Evolutionary conservation across 176 grass and related monocot genomes (phyloP), one percentile per base, ranked within the genome.

Genomic region (Oryza brachyantha): DNA sequence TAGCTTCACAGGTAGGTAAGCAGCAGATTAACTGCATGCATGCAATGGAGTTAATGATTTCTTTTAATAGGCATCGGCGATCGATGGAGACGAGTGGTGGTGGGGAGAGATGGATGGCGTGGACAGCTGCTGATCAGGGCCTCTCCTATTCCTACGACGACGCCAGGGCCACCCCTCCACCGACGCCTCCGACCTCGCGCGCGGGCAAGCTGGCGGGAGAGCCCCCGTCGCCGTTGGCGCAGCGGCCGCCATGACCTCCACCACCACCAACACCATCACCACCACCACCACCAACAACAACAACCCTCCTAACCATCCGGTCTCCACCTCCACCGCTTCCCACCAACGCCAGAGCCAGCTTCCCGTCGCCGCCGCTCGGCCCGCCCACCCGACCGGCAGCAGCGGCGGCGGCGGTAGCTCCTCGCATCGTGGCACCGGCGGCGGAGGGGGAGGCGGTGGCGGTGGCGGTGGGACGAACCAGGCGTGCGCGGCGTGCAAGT

Each of bases 141-240:
- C 60, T 78, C 85, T 77, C 85, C 79, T 87, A 83, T 83, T 87
- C 85, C 85, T 87, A 87, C 85, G 85, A 83, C 74, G 60, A 48
- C 85, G 79, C 85, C 66, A 16, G 66, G 46, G 73, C 85, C 79
- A 66, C 0, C 85, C 84, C 79, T 61, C 50, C 77, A 86, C 84
- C 77, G 77, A 74, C 77, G 70, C 84, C 84, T 10, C 73, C 73
- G 59, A 22, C 79, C 73, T 82, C 84, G 84, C 66, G 70, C 10
- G 62, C 27, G 10, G 62, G 35, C 35, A 36, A 46, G 13, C 43
- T 46, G 43, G 43, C 13, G 13, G 16, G 43, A 46, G 43, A 46
- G 67, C 75, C 5, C 68, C 22, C 71, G 64, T 61, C 73, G 58
- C 79, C 79, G 65, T 72, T 72, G 79, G 43, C 85, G 55, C 61